phyloP scores from a whole-genome alignment of 805 yeast species.

The Cyberlindnera xishuangbannaensis region DNA sequence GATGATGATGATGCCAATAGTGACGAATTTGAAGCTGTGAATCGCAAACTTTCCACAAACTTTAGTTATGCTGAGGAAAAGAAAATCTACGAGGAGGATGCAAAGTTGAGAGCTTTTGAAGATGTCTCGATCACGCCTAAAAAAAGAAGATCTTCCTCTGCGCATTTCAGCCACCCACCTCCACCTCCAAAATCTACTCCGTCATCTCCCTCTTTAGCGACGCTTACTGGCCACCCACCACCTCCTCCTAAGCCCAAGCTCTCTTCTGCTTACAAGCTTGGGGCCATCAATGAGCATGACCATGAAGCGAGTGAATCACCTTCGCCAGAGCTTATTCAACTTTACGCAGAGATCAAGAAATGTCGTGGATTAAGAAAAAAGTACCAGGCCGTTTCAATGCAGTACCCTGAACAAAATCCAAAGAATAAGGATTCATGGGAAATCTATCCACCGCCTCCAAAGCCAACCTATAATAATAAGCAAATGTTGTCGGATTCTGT shows the following conservation, averaged over 20 bases:
- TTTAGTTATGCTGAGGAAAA: slow-evolving; percentile 63
- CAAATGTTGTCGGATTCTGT: slow-evolving; percentile 39
- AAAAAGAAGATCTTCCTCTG: slow-evolving; percentile 29
- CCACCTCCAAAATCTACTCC: slow-evolving; percentile 30
- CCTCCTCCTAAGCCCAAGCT: slow-evolving; percentile 29
- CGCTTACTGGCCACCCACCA: too few species aligned
- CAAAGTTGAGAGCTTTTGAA: slow-evolving; percentile 56
- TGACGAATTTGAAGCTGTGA: slow-evolving; percentile 19
- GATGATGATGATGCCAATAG: slow-evolving; percentile 10
- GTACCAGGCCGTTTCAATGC: slow-evolving; percentile 67
- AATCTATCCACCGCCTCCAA: slow-evolving; percentile 91
- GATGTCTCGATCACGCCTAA: slow-evolving; percentile 29
- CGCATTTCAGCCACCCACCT: slow-evolving; percentile 33
- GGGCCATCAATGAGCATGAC: slow-evolving; percentile 41
- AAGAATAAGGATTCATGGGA: slow-evolving; percentile 70
- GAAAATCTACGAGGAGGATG: slow-evolving; percentile 58
- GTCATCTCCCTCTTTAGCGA: slow-evolving; percentile 31
- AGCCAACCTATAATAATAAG: slow-evolving; percentile 77
- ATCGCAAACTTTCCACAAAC: slow-evolving; percentile 39
- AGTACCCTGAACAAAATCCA: slow-evolving; percentile 74
- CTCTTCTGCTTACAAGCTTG: slow-evolving; percentile 34
- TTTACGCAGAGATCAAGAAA: slow-evolving; percentile 53
- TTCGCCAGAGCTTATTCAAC: slow-evolving; percentile 59
- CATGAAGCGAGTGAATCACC: slow-evolving; percentile 53
- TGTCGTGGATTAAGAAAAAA: slow-evolving; percentile 73